Evolutionary conservation across 2,329 filamentous ascomycete genomes (phyloP).

Genomic region (Fusarium sp.): DNA sequence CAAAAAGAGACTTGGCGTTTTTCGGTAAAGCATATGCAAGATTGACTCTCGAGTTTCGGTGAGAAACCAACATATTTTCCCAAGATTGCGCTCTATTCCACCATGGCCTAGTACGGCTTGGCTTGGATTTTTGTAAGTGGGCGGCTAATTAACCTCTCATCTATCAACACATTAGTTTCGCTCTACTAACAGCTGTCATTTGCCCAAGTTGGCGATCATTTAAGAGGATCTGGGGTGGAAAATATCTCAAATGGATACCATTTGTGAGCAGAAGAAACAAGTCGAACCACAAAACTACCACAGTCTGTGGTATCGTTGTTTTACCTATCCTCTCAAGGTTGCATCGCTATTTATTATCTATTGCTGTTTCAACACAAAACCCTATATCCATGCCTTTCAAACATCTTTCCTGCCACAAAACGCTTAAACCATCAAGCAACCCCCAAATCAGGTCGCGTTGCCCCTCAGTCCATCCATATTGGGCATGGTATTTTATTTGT

Average conservation of each 20-base stretch:
- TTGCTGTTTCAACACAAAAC: conserved; percentile 20
- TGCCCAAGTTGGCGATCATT: conserved; percentile 23
- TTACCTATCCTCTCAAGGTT: not conserved
- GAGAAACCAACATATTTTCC: not conserved
- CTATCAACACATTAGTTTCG: conserved; percentile 18
- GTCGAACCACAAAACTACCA: not conserved
- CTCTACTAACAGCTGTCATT: conserved; percentile 24
- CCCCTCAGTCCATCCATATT: conserved; percentile 26
- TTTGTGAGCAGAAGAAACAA: conserved; percentile 2
- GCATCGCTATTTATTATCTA: conserved; percentile 2
- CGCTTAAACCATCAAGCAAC: conserved; percentile 2
- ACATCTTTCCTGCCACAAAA: conserved; percentile 18
- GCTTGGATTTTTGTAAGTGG: conserved; percentile 19
- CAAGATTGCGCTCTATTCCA: conserved; percentile 31
- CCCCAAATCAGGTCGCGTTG: conserved; percentile 4
- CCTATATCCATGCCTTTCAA: conserved; percentile 8
- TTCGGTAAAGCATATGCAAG: conserved; percentile 1
- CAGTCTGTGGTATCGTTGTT: not conserved
- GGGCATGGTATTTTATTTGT: conserved; percentile 25
- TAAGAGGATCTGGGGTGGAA: conserved; percentile 3
- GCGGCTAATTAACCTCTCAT: conserved; percentile 25
- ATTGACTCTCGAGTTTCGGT: not conserved
- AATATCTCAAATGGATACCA: conserved; percentile 10
- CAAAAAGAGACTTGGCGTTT: conserved; percentile 5
- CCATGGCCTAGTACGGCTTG: conserved; percentile 13